Evolutionary conservation across 805 yeast genomes (phyloP).

Genomic region (Myxozyma geophila): DNA sequence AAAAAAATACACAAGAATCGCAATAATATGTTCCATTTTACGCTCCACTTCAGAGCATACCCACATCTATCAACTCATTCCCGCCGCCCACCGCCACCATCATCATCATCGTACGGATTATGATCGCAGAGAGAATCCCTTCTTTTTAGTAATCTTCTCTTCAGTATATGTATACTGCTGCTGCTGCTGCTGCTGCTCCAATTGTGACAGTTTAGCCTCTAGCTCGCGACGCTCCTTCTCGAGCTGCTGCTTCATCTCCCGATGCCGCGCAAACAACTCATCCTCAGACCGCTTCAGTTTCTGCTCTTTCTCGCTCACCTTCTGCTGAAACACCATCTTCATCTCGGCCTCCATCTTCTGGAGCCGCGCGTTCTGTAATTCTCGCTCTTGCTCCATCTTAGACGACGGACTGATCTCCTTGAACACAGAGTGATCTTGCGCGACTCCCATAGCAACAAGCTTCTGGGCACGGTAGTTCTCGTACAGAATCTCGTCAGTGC

Average conservation of each 20-base stretch:
- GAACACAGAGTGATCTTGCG: constrained; percentile 92
- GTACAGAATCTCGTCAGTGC: constrained; percentile 73
- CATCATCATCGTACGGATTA: neutral
- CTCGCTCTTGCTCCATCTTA: constrained; percentile 92
- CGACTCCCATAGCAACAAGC: constrained; percentile 78
- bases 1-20: neutral
- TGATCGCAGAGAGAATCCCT: constrained; percentile 36
- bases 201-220: constrained; percentile 85
- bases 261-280: constrained; percentile 91
- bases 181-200: constrained; percentile 46
- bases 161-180: constrained; percentile 22
- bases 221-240: constrained; percentile 83
- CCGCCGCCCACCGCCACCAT: no score
- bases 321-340: constrained; percentile 95
- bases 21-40: neutral
- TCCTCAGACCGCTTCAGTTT: constrained; percentile 96
- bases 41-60: neutral
- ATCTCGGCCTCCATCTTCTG: constrained; percentile 94
- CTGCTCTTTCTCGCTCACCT: constrained; percentile 95
- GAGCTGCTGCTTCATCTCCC: constrained; percentile 95
- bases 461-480: constrained; percentile 89
- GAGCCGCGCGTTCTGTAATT: constrained; percentile 89
- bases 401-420: constrained; percentile 90
- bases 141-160: constrained; percentile 28
- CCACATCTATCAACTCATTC: neutral